phyloP scores from a whole-genome alignment of 768 basidiomycete species.

The Hypsizygus marmoreus region DNA sequence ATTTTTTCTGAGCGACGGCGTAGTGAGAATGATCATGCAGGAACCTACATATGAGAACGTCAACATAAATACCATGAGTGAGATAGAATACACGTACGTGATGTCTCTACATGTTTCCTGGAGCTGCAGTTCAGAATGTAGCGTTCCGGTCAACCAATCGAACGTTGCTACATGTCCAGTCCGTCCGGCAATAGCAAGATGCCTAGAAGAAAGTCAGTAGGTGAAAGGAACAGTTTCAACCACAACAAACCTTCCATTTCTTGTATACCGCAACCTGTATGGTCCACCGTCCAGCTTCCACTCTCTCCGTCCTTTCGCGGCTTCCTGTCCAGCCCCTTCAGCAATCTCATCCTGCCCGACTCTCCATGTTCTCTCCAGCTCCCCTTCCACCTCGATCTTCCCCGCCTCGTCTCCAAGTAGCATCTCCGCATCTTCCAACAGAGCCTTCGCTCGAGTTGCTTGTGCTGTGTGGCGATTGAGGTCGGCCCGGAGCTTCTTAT shows the following conservation, averaged over 20 bases:
- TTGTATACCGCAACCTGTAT: conserved; percentile 81
- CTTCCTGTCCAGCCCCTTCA: conserved; percentile 67
- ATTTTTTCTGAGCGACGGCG: conserved; percentile 95
- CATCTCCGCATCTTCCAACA: conserved; percentile 72
- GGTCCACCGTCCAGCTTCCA: conserved; percentile 85
- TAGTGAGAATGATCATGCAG: conserved; percentile 92
- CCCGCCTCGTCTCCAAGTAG: conserved; percentile 73
- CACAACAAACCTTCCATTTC: conserved; percentile 79
- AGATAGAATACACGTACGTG: conserved; percentile 55
- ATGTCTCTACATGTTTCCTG: conserved; percentile 92
- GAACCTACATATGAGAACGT: conserved; percentile 50
- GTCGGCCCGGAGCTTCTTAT: conserved; percentile 75
- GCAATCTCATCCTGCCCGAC: conserved; percentile 80
- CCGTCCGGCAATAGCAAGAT: conserved; percentile 82
- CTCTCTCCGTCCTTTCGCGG: conserved; percentile 73
- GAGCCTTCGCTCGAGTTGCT: conserved; percentile 58
- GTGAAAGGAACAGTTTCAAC: conserved; percentile 1
- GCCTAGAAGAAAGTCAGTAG: conserved; percentile 42
- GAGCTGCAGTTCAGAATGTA: conserved; percentile 87
- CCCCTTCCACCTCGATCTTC: conserved; percentile 71
- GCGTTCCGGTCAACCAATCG: conserved; percentile 86
- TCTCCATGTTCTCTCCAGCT: conserved; percentile 89
- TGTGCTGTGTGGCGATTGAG: conserved; percentile 63
- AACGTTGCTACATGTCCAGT: conserved; percentile 90
- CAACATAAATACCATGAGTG: background rate